Evolutionary conservation across 2,329 filamentous ascomycete species (phyloP).

Genomic region (Aspergillus sojae): DNA sequence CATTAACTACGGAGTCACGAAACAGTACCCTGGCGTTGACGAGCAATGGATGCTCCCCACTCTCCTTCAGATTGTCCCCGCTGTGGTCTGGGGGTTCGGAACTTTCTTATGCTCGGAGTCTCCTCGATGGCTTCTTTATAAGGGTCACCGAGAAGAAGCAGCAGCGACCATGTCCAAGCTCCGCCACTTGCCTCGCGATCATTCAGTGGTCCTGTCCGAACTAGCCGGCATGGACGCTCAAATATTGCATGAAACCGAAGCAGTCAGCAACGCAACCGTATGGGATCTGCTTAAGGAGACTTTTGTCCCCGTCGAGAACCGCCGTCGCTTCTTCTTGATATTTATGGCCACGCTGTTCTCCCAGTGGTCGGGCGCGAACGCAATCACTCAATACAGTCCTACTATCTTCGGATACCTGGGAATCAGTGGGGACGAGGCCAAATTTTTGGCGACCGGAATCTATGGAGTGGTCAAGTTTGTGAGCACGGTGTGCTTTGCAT

Average conservation of each 20-base stretch:
- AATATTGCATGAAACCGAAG: constrained; percentile 39
- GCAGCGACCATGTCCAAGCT: constrained; percentile 28
- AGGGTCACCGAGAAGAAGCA: constrained; percentile 17
- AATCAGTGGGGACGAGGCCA: constrained; percentile 30
- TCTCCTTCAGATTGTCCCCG: constrained; percentile 22
- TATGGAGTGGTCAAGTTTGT: constrained; percentile 50
- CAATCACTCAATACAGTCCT: constrained; percentile 44
- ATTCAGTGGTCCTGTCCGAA: constrained; percentile 34
- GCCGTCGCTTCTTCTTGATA: constrained; percentile 40
- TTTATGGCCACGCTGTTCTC: constrained; percentile 44
- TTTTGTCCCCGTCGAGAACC: constrained; percentile 40
- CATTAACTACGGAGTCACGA: constrained; percentile 25
- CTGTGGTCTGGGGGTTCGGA: constrained; percentile 18
- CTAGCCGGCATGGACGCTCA: constrained; percentile 29
- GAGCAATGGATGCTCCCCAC: constrained; percentile 29
- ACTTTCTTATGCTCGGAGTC: constrained; percentile 24
- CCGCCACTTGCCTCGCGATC: constrained; percentile 40
- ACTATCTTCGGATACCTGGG: constrained; percentile 47
- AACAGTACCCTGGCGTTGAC: constrained; percentile 16
- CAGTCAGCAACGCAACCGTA: constrained; percentile 32
- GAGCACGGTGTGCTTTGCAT: constrained; percentile 44
- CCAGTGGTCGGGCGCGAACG: constrained; percentile 50
- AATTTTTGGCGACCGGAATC: constrained; percentile 47
- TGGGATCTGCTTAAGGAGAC: constrained; percentile 41
- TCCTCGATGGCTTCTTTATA: constrained; percentile 24